Conservation (phyloP, 1,139 yeast species). For the Candida sp. region DNA sequence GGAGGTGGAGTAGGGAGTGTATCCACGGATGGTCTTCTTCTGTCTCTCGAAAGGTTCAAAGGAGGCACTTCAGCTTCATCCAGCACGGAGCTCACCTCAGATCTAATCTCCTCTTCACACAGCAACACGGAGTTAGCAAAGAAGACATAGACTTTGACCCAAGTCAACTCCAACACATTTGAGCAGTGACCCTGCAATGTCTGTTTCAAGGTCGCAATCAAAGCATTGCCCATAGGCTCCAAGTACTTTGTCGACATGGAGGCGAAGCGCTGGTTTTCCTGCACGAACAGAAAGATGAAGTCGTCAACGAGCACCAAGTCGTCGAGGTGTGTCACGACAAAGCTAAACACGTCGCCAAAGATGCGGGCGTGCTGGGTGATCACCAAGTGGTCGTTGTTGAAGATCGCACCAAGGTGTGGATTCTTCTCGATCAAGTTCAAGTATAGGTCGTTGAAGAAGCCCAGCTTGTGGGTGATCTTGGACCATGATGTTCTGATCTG, state of each 20-base stretch:
- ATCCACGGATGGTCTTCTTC: conserved; percentile 1
- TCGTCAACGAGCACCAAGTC: conserved; percentile 33
- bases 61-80: conserved; percentile 19
- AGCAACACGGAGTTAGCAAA: conserved; percentile 43
- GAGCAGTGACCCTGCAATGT: conserved; percentile 39
- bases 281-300: conserved; percentile 37
- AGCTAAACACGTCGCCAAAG: conserved; percentile 42
- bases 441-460: conserved; percentile 36
- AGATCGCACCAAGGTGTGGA: conserved; percentile 27
- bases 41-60: conserved; percentile 19
- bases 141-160: conserved; percentile 46
- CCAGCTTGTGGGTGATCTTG: conserved; percentile 29
- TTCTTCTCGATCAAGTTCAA: conserved; percentile 38
- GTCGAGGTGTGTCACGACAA: conserved; percentile 35
- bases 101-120: conserved; percentile 14
- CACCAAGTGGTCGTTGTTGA: conserved; percentile 24
- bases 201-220: conserved; percentile 43
- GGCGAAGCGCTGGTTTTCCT: conserved; percentile 34
- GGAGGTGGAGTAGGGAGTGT: conserved; percentile 7
- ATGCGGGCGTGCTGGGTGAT: conserved; percentile 35
- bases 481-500: conserved; percentile 37
- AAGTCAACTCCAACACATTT: conserved; percentile 37
- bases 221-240: conserved; percentile 48
- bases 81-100: conserved; percentile 15
- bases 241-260: conserved; percentile 33